Conservation (phyloP, 75 land plant genomes). For the Pseudotsuga menziesii region DNA sequence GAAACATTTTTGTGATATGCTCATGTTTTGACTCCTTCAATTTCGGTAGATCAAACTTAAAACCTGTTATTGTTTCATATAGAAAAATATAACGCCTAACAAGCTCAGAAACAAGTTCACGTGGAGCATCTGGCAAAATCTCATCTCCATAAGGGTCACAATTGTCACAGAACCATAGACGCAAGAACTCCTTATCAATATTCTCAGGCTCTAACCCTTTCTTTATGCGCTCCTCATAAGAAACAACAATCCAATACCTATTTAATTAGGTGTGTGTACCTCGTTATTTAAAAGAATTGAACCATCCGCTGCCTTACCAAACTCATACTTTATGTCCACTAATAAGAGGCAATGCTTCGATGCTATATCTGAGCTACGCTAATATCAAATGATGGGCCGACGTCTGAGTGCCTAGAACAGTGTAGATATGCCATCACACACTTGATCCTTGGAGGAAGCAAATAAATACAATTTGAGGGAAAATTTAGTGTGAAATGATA, state of each 20-base stretch:
- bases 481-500: no score
- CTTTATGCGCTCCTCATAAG: constrained; percentile 69
- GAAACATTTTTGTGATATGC: constrained; percentile 72
- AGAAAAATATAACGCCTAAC: constrained; percentile 89
- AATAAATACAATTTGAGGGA: no score
- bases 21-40: constrained; percentile 70
- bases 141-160: constrained; percentile 94
- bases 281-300: constrained; percentile 84
- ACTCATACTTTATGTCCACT: constrained; percentile 99
- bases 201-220: constrained; percentile 91
- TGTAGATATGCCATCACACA: no score
- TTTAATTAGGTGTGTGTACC: constrained; percentile 99
- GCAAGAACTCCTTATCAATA: constrained; percentile 70
- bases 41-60: constrained; percentile 50
- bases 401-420: no score
- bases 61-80: constrained; percentile 82
- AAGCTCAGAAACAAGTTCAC: constrained; percentile 81
- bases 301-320: constrained; percentile 94
- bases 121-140: constrained; percentile 90
- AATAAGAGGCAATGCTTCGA: constrained; percentile 47
- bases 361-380: no score
- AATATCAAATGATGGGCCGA: no score
- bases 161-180: constrained; percentile 87
- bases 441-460: no score
- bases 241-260: constrained; percentile 90